Conservation (phyloP, 78 protist genomes). For the slime mould (Dictyostelium discoideum) region dicty_2.7 NC_007091.3:1155501-1156000, state of each 20-base stretch:
- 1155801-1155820: too few species aligned
- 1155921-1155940: conserved; percentile 31
- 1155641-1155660: conserved; percentile 71
- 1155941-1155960: conserved; percentile 24
- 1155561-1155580: conserved; percentile 44
- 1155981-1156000: conserved; percentile 23
- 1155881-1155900: conserved; percentile 34
- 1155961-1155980: conserved; percentile 31
- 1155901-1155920: conserved; percentile 38
- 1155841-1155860: background rate
- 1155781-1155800: background rate
- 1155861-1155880: background rate
- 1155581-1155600: conserved; percentile 77
- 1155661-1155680: conserved; percentile 53
- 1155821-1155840: background rate
- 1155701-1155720: conserved; percentile 63
- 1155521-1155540: conserved; percentile 76
- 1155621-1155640: conserved; percentile 63
- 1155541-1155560: conserved; percentile 49
- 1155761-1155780: conserved; percentile 49
- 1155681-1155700: conserved; percentile 62
- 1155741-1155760: conserved; percentile 59
- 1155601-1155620: conserved; percentile 47
- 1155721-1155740: conserved; percentile 80
- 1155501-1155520: conserved; percentile 74